Percentiles rank a stretch among this genome's conserved stretches.
Conservation (phyloP, 2,329 filamentous ascomycete species). For the Fonsecaea nubica region DNA sequence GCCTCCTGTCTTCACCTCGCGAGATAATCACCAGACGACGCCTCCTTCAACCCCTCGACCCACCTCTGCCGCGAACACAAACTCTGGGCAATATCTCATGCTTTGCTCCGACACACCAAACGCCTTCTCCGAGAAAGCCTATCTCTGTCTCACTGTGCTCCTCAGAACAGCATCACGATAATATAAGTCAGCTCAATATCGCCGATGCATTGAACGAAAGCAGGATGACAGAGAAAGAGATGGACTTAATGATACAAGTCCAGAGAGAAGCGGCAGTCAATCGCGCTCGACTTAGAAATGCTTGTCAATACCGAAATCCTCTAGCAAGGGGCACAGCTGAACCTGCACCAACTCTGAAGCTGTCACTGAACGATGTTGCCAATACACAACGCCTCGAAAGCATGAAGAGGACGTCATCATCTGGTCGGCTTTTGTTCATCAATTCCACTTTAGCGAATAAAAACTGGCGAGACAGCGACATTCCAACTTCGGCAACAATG, state of each 20-base stretch:
- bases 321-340: background rate
- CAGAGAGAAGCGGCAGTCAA: conserved; percentile 34
- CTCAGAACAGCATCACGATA: conserved; percentile 3
- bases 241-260: conserved; percentile 29
- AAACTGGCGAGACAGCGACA: conserved; percentile 10
- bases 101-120: conserved; percentile 20
- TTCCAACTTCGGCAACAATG: conserved; percentile 18
- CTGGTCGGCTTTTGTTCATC: conserved; percentile 16
- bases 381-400: background rate
- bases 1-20: conserved; percentile 20
- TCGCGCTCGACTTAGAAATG: conserved; percentile 26
- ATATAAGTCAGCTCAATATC: conserved; percentile 23
- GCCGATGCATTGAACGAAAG: conserved; percentile 32
- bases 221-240: conserved; percentile 34
- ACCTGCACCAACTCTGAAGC: background rate
- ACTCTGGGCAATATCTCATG: conserved; percentile 36
- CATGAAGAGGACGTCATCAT: conserved; percentile 10
- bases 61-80: conserved; percentile 35
- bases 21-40: conserved; percentile 30
- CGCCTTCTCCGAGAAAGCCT: conserved; percentile 33
- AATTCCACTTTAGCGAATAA: conserved; percentile 25
- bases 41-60: conserved; percentile 34
- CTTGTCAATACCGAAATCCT: conserved; percentile 1
- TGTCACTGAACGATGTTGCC: conserved; percentile 13
- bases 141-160: conserved; percentile 10